Conservation (phyloP, 192 early-diverging fungal genomes). For the Linnemannia zychae region DNA sequence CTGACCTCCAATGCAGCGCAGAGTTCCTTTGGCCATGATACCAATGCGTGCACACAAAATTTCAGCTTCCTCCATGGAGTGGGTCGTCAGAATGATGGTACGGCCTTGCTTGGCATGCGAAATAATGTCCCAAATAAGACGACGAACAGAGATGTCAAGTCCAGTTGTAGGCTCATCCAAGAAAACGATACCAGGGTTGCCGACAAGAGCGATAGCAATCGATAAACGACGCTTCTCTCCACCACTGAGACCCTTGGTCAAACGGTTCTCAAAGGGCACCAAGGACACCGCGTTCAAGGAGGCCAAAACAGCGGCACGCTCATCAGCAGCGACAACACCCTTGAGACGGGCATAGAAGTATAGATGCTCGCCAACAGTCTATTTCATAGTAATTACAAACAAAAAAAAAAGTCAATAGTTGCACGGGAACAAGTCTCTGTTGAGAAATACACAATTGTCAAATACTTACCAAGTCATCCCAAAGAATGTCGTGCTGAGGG, state of each 20-base stretch:
- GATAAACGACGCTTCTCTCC: slow-evolving; percentile 83
- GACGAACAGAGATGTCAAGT: slow-evolving; percentile 79
- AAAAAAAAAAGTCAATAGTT: neutral
- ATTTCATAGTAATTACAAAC: slow-evolving; percentile 1
- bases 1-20: slow-evolving; percentile 74
- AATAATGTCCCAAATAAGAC: slow-evolving; percentile 82
- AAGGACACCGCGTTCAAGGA: slow-evolving; percentile 68
- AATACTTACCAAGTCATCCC: slow-evolving; percentile 70
- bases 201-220: slow-evolving; percentile 82
- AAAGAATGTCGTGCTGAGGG: slow-evolving; percentile 81
- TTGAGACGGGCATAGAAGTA: slow-evolving; percentile 81
- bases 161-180: slow-evolving; percentile 88
- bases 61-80: slow-evolving; percentile 87
- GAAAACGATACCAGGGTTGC: slow-evolving; percentile 77
- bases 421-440: neutral
- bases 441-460: neutral
- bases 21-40: slow-evolving; percentile 81
- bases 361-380: slow-evolving; percentile 77
- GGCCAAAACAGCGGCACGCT: slow-evolving; percentile 59
- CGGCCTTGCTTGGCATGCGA: slow-evolving; percentile 65
- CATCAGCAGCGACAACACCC: slow-evolving; percentile 64
- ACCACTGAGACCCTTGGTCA: slow-evolving; percentile 75
- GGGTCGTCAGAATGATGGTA: slow-evolving; percentile 80
- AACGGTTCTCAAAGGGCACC: slow-evolving; percentile 64
- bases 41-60: slow-evolving; percentile 79